A percentile compares a stretch with the other conserved stretches of the same genome.
Conservation (phyloP, 1,284 basidiomycete genomes). For the Austroboletus niveus region DNA sequence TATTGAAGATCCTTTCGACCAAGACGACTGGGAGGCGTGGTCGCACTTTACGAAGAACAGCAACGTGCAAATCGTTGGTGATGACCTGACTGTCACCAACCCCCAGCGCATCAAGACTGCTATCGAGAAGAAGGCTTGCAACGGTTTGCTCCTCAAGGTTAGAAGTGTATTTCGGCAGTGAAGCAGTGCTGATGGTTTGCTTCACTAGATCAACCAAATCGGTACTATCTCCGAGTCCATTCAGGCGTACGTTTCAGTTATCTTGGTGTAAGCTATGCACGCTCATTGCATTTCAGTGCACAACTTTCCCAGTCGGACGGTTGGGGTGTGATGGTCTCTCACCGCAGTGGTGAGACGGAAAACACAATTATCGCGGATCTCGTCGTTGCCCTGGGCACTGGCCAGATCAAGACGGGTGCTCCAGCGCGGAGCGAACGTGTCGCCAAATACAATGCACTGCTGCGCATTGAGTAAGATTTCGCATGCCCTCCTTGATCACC, state of each 20-base stretch:
- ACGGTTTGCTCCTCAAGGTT: slow-evolving; percentile 96
- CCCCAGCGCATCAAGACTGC: slow-evolving; percentile 97
- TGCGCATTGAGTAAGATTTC: slow-evolving; percentile 81
- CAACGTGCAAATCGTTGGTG: slow-evolving; percentile 91
- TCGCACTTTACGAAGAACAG: slow-evolving; percentile 80
- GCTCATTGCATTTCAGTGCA: slow-evolving; percentile 52
- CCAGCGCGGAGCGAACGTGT: slow-evolving; percentile 93
- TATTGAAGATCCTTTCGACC: slow-evolving; percentile 99
- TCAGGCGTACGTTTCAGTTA: slow-evolving; percentile 66
- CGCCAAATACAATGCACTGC: slow-evolving; percentile 88
- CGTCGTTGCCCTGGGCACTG: slow-evolving; percentile 88
- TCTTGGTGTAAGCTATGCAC: background rate
- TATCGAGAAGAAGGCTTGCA: slow-evolving; percentile 99
- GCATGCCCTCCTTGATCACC: background rate
- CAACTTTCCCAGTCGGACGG: slow-evolving; percentile 96
- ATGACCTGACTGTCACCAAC: slow-evolving; percentile 99
- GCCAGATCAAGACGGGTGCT: slow-evolving; percentile 99
- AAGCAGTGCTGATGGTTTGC: slow-evolving; percentile 1
- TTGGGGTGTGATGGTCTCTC: slow-evolving; percentile 99
- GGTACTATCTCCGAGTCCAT: slow-evolving; percentile 99
- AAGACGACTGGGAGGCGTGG: slow-evolving; percentile 99
- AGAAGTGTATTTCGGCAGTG: slow-evolving; percentile 1
- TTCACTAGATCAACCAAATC: slow-evolving; percentile 86
- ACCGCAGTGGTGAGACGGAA: slow-evolving; percentile 97
- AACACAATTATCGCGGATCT: slow-evolving; percentile 98